phyloP scores from a whole-genome alignment of 1,284 basidiomycete genomes.

The Cryptococcus wingfieldii region DNA sequence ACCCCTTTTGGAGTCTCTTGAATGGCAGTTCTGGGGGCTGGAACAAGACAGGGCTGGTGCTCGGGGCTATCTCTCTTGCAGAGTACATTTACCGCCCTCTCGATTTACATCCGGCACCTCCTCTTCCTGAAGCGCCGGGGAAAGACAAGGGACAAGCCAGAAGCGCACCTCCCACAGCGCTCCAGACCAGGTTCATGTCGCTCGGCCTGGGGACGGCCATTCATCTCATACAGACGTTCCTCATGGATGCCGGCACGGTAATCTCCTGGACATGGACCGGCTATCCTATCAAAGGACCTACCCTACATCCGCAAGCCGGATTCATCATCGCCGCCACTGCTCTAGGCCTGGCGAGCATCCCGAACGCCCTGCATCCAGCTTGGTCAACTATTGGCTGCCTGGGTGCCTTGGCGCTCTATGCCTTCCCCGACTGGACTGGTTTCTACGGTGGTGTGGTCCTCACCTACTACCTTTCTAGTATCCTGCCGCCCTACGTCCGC shows the following conservation, averaged over 20 bases:
- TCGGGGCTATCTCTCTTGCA: slow-evolving; percentile 40
- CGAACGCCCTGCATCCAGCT: background rate
- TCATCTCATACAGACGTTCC: slow-evolving; percentile 71
- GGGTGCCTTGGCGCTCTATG: slow-evolving; percentile 56
- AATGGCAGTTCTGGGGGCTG: slow-evolving; percentile 64
- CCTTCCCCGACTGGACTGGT: slow-evolving; percentile 65
- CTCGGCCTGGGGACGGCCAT: slow-evolving; percentile 69
- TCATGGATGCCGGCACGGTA: slow-evolving; percentile 75
- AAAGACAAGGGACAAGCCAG: slow-evolving; percentile 3
- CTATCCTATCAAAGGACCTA: slow-evolving; percentile 70
- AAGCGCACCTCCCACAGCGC: slow-evolving; percentile 13
- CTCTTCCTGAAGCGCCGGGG: slow-evolving; percentile 6
- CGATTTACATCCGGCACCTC: slow-evolving; percentile 33
- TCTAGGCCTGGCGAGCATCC: slow-evolving; percentile 38
- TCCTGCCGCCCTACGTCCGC: slow-evolving; percentile 58
- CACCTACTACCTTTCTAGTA: slow-evolving; percentile 64
- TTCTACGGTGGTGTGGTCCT: slow-evolving; percentile 68
- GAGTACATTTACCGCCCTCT: slow-evolving; percentile 41
- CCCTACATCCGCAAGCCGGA: slow-evolving; percentile 68
- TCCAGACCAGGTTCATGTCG: slow-evolving; percentile 15
- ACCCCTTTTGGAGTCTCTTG: slow-evolving; percentile 82
- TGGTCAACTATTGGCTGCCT: slow-evolving; percentile 1
- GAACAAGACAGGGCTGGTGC: slow-evolving; percentile 62
- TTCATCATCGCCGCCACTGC: slow-evolving; percentile 65
- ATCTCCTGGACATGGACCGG: slow-evolving; percentile 91